Percentiles rank a stretch among this genome's conserved stretches.
Evolutionary conservation across 129 eudicot genomes (phyloP).

Genomic region (Escallonia herrerae): DNA sequence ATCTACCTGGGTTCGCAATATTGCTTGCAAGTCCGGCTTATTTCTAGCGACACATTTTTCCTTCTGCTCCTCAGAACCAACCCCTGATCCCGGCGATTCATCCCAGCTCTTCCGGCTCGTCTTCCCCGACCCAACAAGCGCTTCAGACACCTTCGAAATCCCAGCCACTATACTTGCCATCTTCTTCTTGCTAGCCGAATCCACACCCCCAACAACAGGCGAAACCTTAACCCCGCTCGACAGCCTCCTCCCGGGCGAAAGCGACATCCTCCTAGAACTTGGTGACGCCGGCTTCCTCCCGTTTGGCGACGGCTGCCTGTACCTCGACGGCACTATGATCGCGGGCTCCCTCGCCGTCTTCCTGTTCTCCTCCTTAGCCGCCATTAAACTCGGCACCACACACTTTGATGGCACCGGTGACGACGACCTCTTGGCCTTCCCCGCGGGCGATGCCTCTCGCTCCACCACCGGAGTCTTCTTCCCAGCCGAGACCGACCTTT

Average conservation of each 20-base stretch:
- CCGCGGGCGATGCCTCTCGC: conserved; percentile 87
- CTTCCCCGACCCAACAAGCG: conserved; percentile 53
- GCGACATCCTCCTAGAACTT: conserved; percentile 70
- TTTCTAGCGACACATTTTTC: conserved; percentile 48
- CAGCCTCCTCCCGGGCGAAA: conserved; percentile 83
- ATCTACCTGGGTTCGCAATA: conserved; percentile 82
- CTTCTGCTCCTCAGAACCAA: conserved; percentile 39
- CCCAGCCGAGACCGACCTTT: conserved; percentile 51
- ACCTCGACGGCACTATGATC: conserved; percentile 89
- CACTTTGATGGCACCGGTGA: conserved; percentile 96
- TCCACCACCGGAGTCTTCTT: conserved; percentile 42
- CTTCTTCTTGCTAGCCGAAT: conserved; percentile 69
- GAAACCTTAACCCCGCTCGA: conserved; percentile 65
- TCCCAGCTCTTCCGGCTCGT: conserved; percentile 89
- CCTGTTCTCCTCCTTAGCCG: conserved; percentile 81
- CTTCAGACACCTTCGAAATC: conserved; percentile 68
- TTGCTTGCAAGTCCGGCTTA: conserved; percentile 76
- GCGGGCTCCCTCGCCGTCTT: conserved; percentile 72
- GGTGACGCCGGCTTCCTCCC: conserved; percentile 65
- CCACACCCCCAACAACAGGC: conserved; percentile 36
- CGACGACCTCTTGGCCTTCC: conserved; percentile 64
- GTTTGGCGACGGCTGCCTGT: conserved; percentile 87
- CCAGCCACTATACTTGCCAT: conserved; percentile 58
- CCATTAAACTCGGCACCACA: conserved; percentile 86
- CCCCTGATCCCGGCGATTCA: conserved; percentile 45